Percentiles rank a stretch among this genome's conserved stretches.
phyloP scores from a whole-genome alignment of 257 asterid species.

The Gardenia jasminoides region DNA sequence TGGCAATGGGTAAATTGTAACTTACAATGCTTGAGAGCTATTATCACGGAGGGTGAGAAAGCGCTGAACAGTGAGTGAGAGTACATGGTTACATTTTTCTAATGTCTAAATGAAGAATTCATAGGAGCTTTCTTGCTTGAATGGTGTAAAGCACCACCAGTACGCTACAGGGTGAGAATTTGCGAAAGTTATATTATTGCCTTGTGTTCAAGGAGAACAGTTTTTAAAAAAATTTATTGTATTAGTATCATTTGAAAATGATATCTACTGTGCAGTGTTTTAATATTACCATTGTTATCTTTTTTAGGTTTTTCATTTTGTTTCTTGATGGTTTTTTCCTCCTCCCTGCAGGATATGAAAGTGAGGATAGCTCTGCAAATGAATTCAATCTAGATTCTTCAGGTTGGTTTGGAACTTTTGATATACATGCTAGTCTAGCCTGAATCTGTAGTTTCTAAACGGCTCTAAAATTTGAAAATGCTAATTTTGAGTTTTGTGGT shows the following conservation, averaged over 20 bases:
- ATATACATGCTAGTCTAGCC: not conserved
- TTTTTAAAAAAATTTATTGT: not conserved
- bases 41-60: not conserved
- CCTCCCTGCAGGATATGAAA: slow-evolving; percentile 72
- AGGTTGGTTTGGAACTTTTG: slow-evolving; percentile 44
- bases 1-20: not conserved
- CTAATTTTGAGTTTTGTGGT: not conserved
- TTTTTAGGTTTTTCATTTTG: not conserved
- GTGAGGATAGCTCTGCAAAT: slow-evolving; percentile 80
- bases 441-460: not conserved
- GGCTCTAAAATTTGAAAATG: not conserved
- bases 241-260: not conserved
- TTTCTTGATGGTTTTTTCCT: slow-evolving; percentile 10
- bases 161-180: not conserved
- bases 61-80: not conserved
- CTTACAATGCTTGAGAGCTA: not conserved
- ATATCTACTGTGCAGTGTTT: not conserved
- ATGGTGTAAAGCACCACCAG: not conserved
- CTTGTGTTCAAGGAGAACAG: not conserved
- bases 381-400: slow-evolving; percentile 83
- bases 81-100: too few species aligned
- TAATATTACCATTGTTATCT: not conserved
- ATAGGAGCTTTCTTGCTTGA: not conserved
- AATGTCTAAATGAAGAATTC: not conserved
- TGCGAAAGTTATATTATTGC: too few species aligned